Evolutionary conservation across 2,329 filamentous ascomycete genomes (phyloP).

Genomic region (Aulographum hederae): DNA sequence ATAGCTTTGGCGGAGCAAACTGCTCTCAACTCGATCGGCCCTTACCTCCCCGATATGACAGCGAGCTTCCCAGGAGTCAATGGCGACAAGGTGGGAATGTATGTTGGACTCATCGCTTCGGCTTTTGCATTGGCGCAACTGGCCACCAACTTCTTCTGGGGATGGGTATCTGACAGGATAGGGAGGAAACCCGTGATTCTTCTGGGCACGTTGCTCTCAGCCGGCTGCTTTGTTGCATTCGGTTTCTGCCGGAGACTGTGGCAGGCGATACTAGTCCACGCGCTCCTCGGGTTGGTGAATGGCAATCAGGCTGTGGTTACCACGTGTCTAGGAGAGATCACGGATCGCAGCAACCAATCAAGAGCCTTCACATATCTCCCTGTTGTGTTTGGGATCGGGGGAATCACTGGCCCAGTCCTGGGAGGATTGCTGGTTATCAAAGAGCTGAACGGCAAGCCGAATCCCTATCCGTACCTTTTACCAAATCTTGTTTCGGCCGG

Average conservation of each 20-base stretch:
- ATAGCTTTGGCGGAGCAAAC: conserved; percentile 91
- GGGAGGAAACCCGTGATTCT: conserved; percentile 72
- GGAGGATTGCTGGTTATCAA: conserved; percentile 63
- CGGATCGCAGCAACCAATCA: conserved; percentile 87
- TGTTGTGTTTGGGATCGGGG: conserved; percentile 87
- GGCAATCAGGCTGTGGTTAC: conserved; percentile 90
- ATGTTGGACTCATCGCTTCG: conserved; percentile 79
- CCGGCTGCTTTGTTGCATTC: conserved; percentile 66
- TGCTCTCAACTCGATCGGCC: conserved; percentile 87
- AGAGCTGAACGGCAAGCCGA: conserved; percentile 29
- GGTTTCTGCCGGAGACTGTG: conserved; percentile 69
- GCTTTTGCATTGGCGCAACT: conserved; percentile 87
- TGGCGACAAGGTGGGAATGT: conserved; percentile 54
- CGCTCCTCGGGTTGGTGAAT: conserved; percentile 81
- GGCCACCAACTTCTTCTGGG: conserved; percentile 82
- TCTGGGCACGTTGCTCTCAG: conserved; percentile 65
- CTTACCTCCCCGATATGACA: conserved; percentile 89
- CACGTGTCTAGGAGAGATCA: conserved; percentile 86
- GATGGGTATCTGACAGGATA: conserved; percentile 61
- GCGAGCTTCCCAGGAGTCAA: conserved; percentile 67
- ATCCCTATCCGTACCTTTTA: conserved; percentile 61
- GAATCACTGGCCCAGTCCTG: conserved; percentile 82
- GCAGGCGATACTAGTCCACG: conserved; percentile 74
- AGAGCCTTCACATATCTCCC: conserved; percentile 86
- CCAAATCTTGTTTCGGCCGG: conserved; percentile 67